Evolutionary conservation across 2,329 filamentous ascomycete species (phyloP).

Genomic region (Drechslerella dactyloides): DNA sequence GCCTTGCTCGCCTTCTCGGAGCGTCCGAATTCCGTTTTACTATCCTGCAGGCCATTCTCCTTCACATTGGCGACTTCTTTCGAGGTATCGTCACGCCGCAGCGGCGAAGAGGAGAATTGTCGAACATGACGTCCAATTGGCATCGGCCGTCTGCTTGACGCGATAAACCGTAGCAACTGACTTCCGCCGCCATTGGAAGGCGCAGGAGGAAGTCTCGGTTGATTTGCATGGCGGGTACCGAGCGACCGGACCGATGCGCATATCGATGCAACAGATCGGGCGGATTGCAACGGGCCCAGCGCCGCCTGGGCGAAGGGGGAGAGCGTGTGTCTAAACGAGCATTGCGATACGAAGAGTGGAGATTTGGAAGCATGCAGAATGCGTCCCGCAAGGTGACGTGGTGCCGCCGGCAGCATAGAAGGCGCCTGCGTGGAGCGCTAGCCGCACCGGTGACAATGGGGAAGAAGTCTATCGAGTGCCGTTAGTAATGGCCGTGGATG

Average conservation of each 20-base stretch:
- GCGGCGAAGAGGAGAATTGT: conserved; percentile 24
- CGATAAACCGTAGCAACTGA: conserved; percentile 27
- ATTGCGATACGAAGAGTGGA: conserved; percentile 50
- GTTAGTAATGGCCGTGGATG: neutral
- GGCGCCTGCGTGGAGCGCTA: conserved; percentile 13
- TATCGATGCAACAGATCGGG: conserved; percentile 12
- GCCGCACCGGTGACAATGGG: neutral
- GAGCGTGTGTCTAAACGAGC: conserved; percentile 33
- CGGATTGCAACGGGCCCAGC: conserved; percentile 24
- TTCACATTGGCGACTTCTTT: conserved; percentile 22
- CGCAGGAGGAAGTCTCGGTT: neutral
- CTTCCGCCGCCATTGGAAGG: neutral
- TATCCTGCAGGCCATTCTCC: conserved; percentile 17
- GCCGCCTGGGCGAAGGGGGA: conserved; percentile 30
- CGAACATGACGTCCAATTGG: conserved; percentile 11
- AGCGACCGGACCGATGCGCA: conserved; percentile 7
- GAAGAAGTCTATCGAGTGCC: neutral
- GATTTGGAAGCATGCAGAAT: conserved; percentile 51
- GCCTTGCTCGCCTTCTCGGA: conserved; percentile 87
- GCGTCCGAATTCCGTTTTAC: conserved; percentile 65
- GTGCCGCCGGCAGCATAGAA: conserved; percentile 40
- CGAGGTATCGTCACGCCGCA: conserved; percentile 11
- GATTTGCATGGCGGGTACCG: conserved; percentile 6
- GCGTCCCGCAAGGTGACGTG: conserved; percentile 47
- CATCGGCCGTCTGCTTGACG: conserved; percentile 9